Conservation (phyloP, 2,329 filamentous ascomycete genomes). For the Arthrobotrys sphaeroides region DNA sequence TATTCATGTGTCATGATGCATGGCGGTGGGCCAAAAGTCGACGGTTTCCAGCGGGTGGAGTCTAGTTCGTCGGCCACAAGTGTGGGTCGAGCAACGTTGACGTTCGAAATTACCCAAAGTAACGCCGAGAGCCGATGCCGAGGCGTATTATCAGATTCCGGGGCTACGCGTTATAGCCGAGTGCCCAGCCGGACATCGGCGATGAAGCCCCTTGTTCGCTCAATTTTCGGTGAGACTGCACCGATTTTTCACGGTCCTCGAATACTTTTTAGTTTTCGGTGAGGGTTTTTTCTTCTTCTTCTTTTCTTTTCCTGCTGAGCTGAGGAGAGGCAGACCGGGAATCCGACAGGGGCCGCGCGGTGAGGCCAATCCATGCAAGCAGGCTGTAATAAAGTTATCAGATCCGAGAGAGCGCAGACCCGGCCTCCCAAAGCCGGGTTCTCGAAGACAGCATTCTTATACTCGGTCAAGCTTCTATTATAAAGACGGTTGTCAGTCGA, state of each 20-base stretch:
- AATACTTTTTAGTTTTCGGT: too few species aligned
- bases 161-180: too few species aligned
- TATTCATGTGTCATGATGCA: background rate
- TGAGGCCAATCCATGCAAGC: constrained; percentile 1
- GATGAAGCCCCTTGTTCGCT: too few species aligned
- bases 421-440: constrained; percentile 17
- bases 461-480: background rate
- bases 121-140: constrained; percentile 21
- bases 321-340: too few species aligned
- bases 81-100: background rate
- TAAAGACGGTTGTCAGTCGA: background rate
- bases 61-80: too few species aligned
- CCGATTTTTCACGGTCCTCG: too few species aligned
- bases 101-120: constrained; percentile 20
- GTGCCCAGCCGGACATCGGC: constrained; percentile 1
- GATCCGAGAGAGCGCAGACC: constrained; percentile 28
- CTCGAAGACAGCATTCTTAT: background rate
- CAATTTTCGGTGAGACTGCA: too few species aligned
- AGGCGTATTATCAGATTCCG: constrained; percentile 19
- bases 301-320: too few species aligned
- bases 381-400: constrained; percentile 52
- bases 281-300: too few species aligned
- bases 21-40: background rate
- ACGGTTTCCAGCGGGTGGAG: constrained; percentile 9
- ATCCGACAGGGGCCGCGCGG: background rate